Conservation (phyloP, 2,329 filamentous ascomycete species). For the Pseudofabraea citricarpa region DNA sequence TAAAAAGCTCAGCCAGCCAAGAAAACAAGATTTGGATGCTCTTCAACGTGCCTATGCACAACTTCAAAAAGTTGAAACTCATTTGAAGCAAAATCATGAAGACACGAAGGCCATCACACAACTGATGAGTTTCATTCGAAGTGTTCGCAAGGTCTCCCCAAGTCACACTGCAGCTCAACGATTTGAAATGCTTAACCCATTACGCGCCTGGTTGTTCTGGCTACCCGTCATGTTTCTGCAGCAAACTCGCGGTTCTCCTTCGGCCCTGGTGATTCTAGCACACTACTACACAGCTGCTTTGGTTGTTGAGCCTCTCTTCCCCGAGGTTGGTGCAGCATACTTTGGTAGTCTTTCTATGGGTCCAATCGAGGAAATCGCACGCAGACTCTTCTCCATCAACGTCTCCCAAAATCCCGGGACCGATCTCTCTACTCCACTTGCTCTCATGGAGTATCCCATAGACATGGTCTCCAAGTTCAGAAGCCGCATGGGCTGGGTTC, state of each 20-base stretch:
- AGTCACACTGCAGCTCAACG: constrained; percentile 72
- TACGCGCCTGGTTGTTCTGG: constrained; percentile 95
- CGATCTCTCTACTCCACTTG: constrained; percentile 56
- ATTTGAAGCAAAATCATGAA: constrained; percentile 65
- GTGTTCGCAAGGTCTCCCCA: constrained; percentile 65
- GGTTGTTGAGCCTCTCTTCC: constrained; percentile 84
- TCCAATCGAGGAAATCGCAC: constrained; percentile 82
- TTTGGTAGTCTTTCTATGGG: constrained; percentile 74
- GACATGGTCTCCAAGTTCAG: constrained; percentile 66
- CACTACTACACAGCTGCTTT: constrained; percentile 90
- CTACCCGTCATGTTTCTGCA: constrained; percentile 81
- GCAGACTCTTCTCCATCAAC: constrained; percentile 66
- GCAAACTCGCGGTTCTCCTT: constrained; percentile 69
- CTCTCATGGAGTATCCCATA: constrained; percentile 69
- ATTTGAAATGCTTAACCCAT: constrained; percentile 82
- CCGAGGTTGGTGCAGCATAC: constrained; percentile 85
- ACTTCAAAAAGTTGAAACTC: constrained; percentile 62
- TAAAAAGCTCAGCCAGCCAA: constrained; percentile 53
- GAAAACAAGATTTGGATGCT: constrained; percentile 65
- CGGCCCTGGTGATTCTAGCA: constrained; percentile 76
- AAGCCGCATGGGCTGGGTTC: constrained; percentile 61
- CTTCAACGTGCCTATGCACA: constrained; percentile 64
- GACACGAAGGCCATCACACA: constrained; percentile 65
- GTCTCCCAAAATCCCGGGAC: constrained; percentile 51
- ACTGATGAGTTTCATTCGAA: constrained; percentile 67